Conservation (phyloP, 2,329 filamentous ascomycete genomes). For the Colletotrichum noveboracense region DNA sequence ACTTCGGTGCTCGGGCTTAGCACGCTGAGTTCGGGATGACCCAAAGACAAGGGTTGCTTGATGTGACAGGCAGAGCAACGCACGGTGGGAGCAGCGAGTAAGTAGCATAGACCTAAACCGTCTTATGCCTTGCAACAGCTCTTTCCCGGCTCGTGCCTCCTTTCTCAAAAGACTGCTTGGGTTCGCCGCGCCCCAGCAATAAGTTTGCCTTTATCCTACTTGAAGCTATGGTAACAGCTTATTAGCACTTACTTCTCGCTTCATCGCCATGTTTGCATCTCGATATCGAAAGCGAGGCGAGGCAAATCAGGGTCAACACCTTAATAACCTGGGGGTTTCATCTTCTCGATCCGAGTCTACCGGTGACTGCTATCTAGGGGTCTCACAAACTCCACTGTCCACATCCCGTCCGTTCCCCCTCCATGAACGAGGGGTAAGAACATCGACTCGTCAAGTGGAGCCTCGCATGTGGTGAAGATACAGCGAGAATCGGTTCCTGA, state of each 20-base stretch:
- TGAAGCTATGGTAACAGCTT: slow-evolving; percentile 18
- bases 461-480: background rate
- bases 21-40: background rate
- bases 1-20: slow-evolving; percentile 3
- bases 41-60: slow-evolving; percentile 3
- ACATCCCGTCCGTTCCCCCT: background rate
- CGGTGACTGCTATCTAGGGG: background rate
- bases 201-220: background rate
- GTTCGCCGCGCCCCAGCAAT: background rate
- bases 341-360: background rate
- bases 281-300: background rate
- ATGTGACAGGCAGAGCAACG: background rate
- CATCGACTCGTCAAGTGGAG: background rate
- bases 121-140: background rate
- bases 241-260: background rate
- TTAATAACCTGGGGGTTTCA: background rate
- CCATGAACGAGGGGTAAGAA: background rate
- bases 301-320: background rate
- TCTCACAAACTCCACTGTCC: background rate
- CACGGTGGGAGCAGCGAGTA: background rate
- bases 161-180: background rate
- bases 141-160: background rate
- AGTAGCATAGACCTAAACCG: background rate
- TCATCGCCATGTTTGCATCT: background rate
- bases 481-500: background rate